phyloP scores from a whole-genome alignment of 2,329 filamentous ascomycete species.

The Fusarium bactridioides region DNA sequence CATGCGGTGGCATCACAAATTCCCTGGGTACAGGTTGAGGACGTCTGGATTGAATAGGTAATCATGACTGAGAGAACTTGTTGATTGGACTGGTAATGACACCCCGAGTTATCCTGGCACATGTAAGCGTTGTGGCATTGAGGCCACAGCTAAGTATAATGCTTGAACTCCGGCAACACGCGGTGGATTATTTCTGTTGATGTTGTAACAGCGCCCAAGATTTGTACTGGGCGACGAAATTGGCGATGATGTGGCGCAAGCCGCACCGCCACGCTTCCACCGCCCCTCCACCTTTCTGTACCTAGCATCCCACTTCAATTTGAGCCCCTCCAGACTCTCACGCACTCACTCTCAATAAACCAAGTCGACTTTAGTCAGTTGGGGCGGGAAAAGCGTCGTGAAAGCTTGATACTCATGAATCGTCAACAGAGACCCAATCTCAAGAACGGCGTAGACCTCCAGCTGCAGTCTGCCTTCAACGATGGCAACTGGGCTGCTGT shows the following conservation, averaged over 20 bases:
- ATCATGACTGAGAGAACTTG: not conserved
- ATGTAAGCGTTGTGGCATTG: not conserved
- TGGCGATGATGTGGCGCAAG: conserved; percentile 4
- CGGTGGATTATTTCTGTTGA: not conserved
- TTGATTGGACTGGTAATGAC: not conserved
- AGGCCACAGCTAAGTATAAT: not conserved
- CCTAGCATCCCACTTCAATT: conserved; percentile 33
- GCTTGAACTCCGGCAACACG: not conserved
- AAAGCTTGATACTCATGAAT: conserved; percentile 43
- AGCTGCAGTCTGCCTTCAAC: conserved; percentile 63
- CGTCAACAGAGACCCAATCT: conserved; percentile 49
- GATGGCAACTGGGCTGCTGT: conserved; percentile 63
- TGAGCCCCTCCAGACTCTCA: conserved; percentile 37
- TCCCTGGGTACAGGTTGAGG: too few species aligned
- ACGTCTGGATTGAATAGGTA: not conserved
- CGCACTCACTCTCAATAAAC: conserved; percentile 12
- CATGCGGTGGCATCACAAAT: not conserved
- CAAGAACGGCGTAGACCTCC: conserved; percentile 60
- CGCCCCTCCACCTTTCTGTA: conserved; percentile 20
- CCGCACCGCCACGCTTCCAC: conserved; percentile 7
- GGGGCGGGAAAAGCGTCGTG: conserved; percentile 5
- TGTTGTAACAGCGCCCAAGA: not conserved
- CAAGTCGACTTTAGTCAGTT: conserved; percentile 20
- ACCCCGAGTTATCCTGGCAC: not conserved
- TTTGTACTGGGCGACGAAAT: not conserved